Base-by-base conservation (phyloP, 352 stramenopile genomes). In the Saprolegnia diclina region DNA sequence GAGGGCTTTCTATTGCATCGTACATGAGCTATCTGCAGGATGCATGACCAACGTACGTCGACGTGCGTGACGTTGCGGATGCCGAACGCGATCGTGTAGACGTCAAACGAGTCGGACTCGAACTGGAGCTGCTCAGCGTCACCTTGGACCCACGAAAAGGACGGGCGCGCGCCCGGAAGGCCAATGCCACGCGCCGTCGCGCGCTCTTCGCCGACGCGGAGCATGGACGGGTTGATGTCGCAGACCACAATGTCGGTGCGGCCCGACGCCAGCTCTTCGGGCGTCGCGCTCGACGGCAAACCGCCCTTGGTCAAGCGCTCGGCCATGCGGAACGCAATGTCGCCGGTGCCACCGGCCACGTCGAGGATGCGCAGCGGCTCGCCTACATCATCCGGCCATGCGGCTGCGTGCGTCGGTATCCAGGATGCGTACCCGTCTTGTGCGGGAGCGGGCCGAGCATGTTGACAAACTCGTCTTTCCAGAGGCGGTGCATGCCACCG, bases 181-280 rank as follows among this genome's bases (percentile, higher is more conserved):
- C 48, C 90, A 67, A 64, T 93, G 72, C 77, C 94, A 77, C 64
- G 79, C 45, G 55, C 64, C 13, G 73, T 50, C 35, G 94, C 96
- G 29, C 96, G 82, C 68, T 91, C 76, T 71, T 97, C 77, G 52
- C 96, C 96, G 19, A 99, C 97, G 56, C 96, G 79, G 14, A 99
- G 83, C 97, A 99, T 99, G 75, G 98, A 97, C 53, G 84, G 88
- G 79, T 99, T 99, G 75, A 99, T 99, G 78, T 99, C 97, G 74
- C 91, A 99, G 45, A 99, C 95, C 14, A 95, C 97, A 57, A 99
- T 94, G 65, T 89, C 77, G 5, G 79, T 89, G 35, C 75, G 79
- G 32, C 68, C 65, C 19, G 65, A 74, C 29, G 67, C 21, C 11
- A 72, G 55, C 18, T 48, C 42, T 44, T 76, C 76, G 54, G 74